Evolutionary conservation across 768 basidiomycete genomes (phyloP), one percentile per base, ranked within the genome.

Genomic region (Lepiota brunneoincarnata): DNA sequence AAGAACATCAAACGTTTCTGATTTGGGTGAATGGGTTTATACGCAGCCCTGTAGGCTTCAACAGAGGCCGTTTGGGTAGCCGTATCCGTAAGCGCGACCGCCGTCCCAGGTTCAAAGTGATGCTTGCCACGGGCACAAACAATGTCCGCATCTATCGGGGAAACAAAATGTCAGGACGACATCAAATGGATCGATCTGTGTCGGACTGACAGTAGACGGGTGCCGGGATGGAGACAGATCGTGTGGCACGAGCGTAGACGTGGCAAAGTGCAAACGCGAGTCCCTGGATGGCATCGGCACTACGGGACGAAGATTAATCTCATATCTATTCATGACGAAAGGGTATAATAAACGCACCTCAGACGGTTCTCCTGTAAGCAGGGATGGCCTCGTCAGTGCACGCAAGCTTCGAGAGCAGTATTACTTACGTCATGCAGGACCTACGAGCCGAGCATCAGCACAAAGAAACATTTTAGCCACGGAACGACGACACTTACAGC

Each of bases 191-290:
- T 39, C 15, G 7, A 31, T 31, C 11, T 9, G 31, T 6, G 31
- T 31, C 7, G 31, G 4, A 60, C 82, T 62, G 61, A 89, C 88
- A 90, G 59, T 90, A 90, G 0, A 90, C 86, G 0, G 89, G 89
- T 0, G 89, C 88, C 0, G 89, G 89, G 39, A 91, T 89, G 0
- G 89, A 91, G 0, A 91, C 89, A 0, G 87, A 86, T 5, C 89
- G 83, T 0, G 89, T 90, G 0, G 88, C 76, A 0, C 87, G 77
- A 0, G 88, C 87, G 48, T 89, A 91, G 2, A 89, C 82, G 42
- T 91, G 87, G 61, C 89, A 91, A 0, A 91, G 70, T 0, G 84
- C 80, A 46, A 84, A 91, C 0, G 85, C 77, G 0, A 92, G 65
- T 0, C 79, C 76, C 59, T 93, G 91, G 38, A 93, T 67, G 14